These are phyloP conservation scores for Candida nonsorbophila DNA, from an alignment of 805 yeast species.

Conservation along the genomic window DNA sequence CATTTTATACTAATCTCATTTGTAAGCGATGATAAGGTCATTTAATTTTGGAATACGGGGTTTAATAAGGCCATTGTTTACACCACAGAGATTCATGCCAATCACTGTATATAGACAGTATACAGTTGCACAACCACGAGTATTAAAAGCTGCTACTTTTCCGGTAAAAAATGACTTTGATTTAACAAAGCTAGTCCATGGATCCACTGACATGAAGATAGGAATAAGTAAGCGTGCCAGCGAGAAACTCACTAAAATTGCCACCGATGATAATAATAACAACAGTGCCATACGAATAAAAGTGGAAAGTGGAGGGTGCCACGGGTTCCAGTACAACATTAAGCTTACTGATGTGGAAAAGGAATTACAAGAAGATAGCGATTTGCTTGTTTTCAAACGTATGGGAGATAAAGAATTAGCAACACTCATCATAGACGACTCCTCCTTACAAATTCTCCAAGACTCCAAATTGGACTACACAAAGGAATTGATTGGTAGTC, in stretches of 20 bases:
- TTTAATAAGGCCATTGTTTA: conserved; percentile 1
- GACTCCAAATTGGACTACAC: conserved; percentile 86
- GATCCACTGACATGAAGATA: conserved; percentile 31
- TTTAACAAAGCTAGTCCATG: conserved; percentile 28
- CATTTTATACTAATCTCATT: neutral
- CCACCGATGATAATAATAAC: conserved; percentile 49
- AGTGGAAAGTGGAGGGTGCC: conserved; percentile 97
- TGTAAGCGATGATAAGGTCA: too few species aligned
- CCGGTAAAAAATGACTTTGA: conserved; percentile 31
- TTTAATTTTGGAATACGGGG: too few species aligned
- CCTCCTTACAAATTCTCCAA: conserved; percentile 73
- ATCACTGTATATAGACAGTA: too few species aligned
- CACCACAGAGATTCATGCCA: too few species aligned
- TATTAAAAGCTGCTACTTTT: too few species aligned
- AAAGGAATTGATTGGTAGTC: conserved; percentile 90
- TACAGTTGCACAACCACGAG: too few species aligned
- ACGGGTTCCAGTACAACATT: conserved; percentile 89
- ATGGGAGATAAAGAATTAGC: conserved; percentile 51
- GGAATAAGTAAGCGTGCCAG: conserved; percentile 47
- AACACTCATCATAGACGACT: conserved; percentile 69
- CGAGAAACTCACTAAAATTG: conserved; percentile 47
- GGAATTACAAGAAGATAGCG: conserved; percentile 30
- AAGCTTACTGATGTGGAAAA: conserved; percentile 45
- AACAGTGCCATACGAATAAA: conserved; percentile 62
- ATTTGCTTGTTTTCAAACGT: conserved; percentile 55